These are phyloP conservation scores for Psidium friedrichsthalianum DNA, from an alignment of 345 rosid species.

Conservation along the genomic window DNA sequence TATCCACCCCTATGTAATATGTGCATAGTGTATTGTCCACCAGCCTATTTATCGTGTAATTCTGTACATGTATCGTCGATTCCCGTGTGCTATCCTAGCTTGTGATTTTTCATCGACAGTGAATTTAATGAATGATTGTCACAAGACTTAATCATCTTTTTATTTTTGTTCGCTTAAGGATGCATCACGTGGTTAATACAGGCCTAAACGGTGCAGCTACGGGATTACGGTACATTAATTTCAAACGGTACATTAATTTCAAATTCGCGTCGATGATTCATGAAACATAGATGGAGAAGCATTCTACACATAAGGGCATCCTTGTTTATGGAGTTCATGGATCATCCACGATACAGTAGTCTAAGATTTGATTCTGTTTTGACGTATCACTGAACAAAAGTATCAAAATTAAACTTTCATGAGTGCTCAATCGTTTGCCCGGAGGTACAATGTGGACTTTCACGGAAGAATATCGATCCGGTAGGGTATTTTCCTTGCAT, in stretches of 20 bases:
- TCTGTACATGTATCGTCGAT: no score
- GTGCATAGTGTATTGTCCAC: no score
- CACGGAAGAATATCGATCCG: not conserved
- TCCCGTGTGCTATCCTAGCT: no score
- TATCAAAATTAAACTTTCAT: not conserved
- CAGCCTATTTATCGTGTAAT: no score
- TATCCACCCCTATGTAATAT: no score
- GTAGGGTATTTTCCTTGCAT: not conserved
- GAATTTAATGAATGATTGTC: no score
- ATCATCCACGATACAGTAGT: no score
- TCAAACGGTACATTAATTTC: not conserved
- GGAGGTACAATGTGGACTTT: not conserved
- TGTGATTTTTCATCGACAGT: not conserved
- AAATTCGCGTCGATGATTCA: not conserved
- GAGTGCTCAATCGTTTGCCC: not conserved
- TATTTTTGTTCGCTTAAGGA: not conserved
- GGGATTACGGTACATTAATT: not conserved
- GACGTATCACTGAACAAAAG: no score
- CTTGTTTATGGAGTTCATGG: no score
- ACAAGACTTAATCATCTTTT: not conserved
- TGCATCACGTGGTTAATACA: not conserved
- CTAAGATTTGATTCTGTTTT: no score
- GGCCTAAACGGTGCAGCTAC: not conserved
- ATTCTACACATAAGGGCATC: no score
- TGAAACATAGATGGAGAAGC: not conserved